These are phyloP conservation scores for Phytophthora quininea DNA, from an alignment of 352 stramenopile species.

Conservation along the genomic window DNA sequence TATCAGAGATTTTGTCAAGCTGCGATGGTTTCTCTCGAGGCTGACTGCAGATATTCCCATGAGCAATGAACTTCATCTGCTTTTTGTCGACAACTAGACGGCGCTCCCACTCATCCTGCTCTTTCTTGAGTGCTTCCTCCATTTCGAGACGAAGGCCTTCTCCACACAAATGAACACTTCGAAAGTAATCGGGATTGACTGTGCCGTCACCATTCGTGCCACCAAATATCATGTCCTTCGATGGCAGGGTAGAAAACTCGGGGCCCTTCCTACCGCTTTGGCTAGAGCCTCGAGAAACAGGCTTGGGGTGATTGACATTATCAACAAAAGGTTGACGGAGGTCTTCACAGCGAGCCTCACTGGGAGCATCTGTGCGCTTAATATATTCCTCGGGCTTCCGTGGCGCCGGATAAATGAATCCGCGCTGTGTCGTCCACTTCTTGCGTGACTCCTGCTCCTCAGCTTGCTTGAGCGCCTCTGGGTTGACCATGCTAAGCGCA, in stretches of 20 bases:
- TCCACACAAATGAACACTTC: constrained; percentile 86
- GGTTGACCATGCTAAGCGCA: constrained; percentile 81
- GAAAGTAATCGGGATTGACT: constrained; percentile 79
- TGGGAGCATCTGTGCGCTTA: constrained; percentile 71
- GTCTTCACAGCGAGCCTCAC: constrained; percentile 82
- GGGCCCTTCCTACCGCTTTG: constrained; percentile 14
- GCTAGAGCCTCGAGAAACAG: constrained; percentile 46
- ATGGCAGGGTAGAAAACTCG: constrained; percentile 84
- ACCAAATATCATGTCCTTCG: constrained; percentile 89
- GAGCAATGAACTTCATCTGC: constrained; percentile 87
- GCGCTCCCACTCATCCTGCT: constrained; percentile 72
- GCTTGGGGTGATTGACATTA: constrained; percentile 76
- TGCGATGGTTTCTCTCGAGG: constrained; percentile 58
- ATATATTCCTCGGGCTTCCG: constrained; percentile 71
- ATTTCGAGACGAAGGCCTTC: constrained; percentile 79
- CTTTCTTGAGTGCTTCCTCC: constrained; percentile 66
- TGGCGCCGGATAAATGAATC: constrained; percentile 89
- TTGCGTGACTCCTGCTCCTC: constrained; percentile 53
- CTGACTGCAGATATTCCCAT: constrained; percentile 83
- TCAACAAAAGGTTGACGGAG: constrained; percentile 85
- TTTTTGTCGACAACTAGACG: constrained; percentile 90
- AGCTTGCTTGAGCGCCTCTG: constrained; percentile 55
- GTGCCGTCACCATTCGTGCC: constrained; percentile 77
- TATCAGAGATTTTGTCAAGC: constrained; percentile 80
- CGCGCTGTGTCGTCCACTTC: constrained; percentile 84